Percentiles rank a stretch among this genome's conserved stretches.
Evolutionary conservation across 805 yeast genomes (phyloP).

Genomic region (Spathaspora boniae): DNA sequence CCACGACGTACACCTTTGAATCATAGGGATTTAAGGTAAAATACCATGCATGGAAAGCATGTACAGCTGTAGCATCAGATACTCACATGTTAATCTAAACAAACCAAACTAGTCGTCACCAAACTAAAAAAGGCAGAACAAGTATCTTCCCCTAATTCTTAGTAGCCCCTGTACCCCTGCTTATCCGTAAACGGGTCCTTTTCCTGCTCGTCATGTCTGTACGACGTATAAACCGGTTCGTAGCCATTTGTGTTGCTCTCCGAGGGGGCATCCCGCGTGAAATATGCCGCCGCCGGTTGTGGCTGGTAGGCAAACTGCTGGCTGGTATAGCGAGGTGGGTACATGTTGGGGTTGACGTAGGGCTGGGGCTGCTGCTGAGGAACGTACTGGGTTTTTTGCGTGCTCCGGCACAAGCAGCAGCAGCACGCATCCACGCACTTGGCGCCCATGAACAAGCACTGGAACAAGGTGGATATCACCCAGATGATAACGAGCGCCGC

Average conservation of each 20-base stretch:
- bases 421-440: conserved; percentile 40
- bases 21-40: too few relatives aligned
- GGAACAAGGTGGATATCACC: conserved; percentile 51
- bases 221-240: conserved; percentile 9
- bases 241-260: conserved; percentile 8
- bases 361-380: conserved; percentile 14
- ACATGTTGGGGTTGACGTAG: conserved; percentile 31
- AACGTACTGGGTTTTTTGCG: conserved; percentile 9
- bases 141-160: too few relatives aligned
- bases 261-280: conserved; percentile 4
- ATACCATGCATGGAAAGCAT: too few relatives aligned
- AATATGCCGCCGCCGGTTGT: conserved; percentile 10
- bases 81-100: too few relatives aligned
- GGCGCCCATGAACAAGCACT: conserved; percentile 56
- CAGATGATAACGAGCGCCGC: conserved; percentile 54
- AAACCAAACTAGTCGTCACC: too few relatives aligned
- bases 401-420: conserved; percentile 45
- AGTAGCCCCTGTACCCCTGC: conserved; percentile 5
- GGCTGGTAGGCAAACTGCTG: conserved; percentile 8
- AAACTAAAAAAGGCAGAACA: too few relatives aligned
- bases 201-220: conserved; percentile 1
- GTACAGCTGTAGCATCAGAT: too few relatives aligned
- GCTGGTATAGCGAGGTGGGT: conserved; percentile 21
- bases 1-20: too few relatives aligned
- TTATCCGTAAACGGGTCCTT: conserved; percentile 4